Base-by-base conservation (phyloP, 2,329 filamentous ascomycete species). In the Helotiales sp. region DNA sequence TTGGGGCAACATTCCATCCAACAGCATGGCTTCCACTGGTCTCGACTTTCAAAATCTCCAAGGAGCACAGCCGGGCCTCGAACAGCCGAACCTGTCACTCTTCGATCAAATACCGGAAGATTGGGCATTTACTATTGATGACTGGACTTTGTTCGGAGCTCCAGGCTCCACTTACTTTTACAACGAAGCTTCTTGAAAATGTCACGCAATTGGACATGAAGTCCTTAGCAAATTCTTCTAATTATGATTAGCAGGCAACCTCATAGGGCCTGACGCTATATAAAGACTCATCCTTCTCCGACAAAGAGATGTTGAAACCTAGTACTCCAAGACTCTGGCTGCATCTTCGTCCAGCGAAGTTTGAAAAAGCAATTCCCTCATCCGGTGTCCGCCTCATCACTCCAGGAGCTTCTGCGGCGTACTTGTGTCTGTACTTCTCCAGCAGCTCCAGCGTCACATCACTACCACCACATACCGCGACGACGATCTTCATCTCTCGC, bases 391-490 rank as follows among this genome's bases (percentile, higher is more conserved):
- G 32, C 2, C 58, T 34, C 24, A 47, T 55, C 49, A 66, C 40
- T 17, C 49, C 45, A 26, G 50, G n/a, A 49, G 50, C 67, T 28
- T 69, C 67, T 17, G 47, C 65, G 15, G 76, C 75, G 70, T 83
- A 76, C 70, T 77, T 76, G 71, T 83, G 79, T 70, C 82, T 81
- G 77, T 90, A 93, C 65, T 80, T 82, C 61, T 83, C 81, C 61
- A 93, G 79, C 75, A 89, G 84, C 40, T 86, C 84, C 67, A 90
- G 77, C 1, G 86, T 87, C 40, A 92, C 85, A 76, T 88, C 88
- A 24, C 85, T 89, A 4, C 91, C 92, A 52, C 95, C 95, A 75
- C 95, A 98, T 6, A 97, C 88, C 26, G 97, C 84, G 62, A 97
- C 82, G 1, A 97, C 93, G 6, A 97, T 86, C 71, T 92, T 92